These are phyloP conservation scores for Tolypocladium pustulatum DNA, from an alignment of 2,329 filamentous ascomycete genomes.

Conservation along the genomic window DNA sequence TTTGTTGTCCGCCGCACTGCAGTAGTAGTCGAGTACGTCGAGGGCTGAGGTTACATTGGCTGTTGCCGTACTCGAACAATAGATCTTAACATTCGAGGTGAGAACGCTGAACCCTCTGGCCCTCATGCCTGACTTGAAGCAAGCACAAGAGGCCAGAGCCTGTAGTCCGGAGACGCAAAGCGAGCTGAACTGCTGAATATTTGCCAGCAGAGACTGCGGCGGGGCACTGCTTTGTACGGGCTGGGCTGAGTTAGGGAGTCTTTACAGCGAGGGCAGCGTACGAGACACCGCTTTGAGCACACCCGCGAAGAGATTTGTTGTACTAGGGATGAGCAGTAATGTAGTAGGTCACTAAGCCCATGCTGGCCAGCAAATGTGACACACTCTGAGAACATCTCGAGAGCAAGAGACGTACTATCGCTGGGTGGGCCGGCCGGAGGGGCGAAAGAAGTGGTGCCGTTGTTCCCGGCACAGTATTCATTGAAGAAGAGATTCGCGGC, in stretches of 20 bases:
- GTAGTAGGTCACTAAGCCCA: constrained; percentile 37
- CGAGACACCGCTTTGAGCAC: constrained; percentile 33
- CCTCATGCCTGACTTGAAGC: constrained; percentile 37
- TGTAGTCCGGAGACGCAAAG: constrained; percentile 35
- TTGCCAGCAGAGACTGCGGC: constrained; percentile 7
- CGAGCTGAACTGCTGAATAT: constrained; percentile 17
- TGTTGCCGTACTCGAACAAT: constrained; percentile 31
- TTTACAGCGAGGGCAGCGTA: constrained; percentile 29
- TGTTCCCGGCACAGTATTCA: constrained; percentile 40
- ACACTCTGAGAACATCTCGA: no score
- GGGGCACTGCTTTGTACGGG: not conserved
- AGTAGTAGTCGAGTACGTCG: constrained; percentile 34
- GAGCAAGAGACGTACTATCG: constrained; percentile 29
- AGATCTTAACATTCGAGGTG: constrained; percentile 31
- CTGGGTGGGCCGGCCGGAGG: constrained; percentile 35
- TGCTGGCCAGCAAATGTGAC: not conserved
- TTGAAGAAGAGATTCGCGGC: constrained; percentile 39
- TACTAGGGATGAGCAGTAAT: constrained; percentile 40
- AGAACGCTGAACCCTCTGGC: constrained; percentile 30
- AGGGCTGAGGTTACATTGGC: constrained; percentile 36
- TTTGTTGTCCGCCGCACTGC: constrained; percentile 34
- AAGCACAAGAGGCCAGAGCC: constrained; percentile 41
- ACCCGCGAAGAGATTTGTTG: constrained; percentile 29
- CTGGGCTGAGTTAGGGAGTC: not conserved
- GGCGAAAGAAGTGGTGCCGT: constrained; percentile 39